A percentile compares a stretch with the other conserved stretches of the same genome.
Conservation (phyloP, 2,329 filamentous ascomycete species). For the Raffaelea ambrosiae region DNA sequence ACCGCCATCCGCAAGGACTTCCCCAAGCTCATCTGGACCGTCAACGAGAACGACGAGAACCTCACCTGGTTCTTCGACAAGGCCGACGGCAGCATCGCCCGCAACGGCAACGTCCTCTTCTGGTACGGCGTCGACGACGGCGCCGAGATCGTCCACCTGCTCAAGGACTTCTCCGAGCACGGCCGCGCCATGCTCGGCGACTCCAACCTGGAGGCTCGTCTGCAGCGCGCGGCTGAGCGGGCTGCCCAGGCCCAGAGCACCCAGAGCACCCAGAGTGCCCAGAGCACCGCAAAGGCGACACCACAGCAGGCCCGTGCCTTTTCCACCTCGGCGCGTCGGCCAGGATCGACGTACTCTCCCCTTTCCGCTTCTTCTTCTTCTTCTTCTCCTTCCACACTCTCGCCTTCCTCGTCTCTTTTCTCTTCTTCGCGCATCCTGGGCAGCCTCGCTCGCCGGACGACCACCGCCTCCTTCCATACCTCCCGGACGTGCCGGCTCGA, state of each 20-base stretch:
- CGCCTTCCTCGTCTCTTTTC: no score
- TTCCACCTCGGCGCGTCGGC: slow-evolving; percentile 48
- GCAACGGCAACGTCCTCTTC: slow-evolving; percentile 84
- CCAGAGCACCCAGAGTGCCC: slow-evolving; percentile 2
- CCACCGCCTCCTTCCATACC: slow-evolving; percentile 10
- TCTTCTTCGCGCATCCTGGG: not conserved
- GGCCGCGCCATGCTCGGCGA: slow-evolving; percentile 83
- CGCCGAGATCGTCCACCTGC: slow-evolving; percentile 72
- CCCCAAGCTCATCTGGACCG: slow-evolving; percentile 89
- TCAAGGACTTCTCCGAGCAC: slow-evolving; percentile 76
- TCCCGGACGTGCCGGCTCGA: slow-evolving; percentile 40
- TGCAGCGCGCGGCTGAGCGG: slow-evolving; percentile 64
- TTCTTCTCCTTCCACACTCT: no score
- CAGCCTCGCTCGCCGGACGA: slow-evolving; percentile 8
- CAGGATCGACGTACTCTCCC: slow-evolving; percentile 5
- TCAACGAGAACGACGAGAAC: slow-evolving; percentile 92
- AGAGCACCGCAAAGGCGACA: slow-evolving; percentile 3
- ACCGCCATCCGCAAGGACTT: slow-evolving; percentile 89
- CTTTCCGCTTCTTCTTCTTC: no score
- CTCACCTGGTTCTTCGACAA: slow-evolving; percentile 98
- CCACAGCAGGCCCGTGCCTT: slow-evolving; percentile 52
- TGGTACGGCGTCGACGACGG: slow-evolving; percentile 86
- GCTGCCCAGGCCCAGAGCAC: slow-evolving; percentile 31
- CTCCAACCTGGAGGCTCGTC: slow-evolving; percentile 77
- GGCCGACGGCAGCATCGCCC: slow-evolving; percentile 82